Conservation (phyloP, 1,139 yeast species). For the Candida neerlandica region DNA sequence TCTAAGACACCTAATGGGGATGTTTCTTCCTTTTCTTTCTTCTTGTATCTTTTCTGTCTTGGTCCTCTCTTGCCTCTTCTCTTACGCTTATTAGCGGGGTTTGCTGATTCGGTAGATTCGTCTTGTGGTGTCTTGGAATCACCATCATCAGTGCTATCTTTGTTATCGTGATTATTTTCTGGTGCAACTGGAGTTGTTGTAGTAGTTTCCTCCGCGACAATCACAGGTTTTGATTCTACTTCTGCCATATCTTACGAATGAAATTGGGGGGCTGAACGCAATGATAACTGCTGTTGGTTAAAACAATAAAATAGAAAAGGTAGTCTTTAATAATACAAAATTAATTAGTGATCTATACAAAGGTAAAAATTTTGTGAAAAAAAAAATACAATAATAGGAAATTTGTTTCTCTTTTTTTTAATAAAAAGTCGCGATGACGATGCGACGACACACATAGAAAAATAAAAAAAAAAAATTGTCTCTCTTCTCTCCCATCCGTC, state of each 20-base stretch:
- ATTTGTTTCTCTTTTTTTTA: background rate
- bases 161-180: slow-evolving; percentile 1
- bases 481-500: background rate
- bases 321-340: slow-evolving; percentile 5
- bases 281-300: background rate
- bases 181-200: background rate
- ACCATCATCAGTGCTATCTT: slow-evolving; percentile 6
- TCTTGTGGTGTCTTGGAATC: slow-evolving; percentile 12
- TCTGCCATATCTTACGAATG: background rate
- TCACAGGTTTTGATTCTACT: slow-evolving; percentile 1
- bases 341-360: slow-evolving; percentile 3
- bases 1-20: slow-evolving; percentile 81
- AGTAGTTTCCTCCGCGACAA: background rate
- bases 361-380: background rate
- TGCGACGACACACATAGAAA: background rate
- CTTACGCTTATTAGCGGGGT: slow-evolving; percentile 4
- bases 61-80: slow-evolving; percentile 18
- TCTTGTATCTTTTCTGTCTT: slow-evolving; percentile 46
- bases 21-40: slow-evolving; percentile 70
- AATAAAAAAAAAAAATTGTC: slow-evolving; percentile 4
- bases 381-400: background rate
- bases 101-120: background rate
- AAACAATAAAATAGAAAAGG: background rate
- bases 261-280: too few species aligned
- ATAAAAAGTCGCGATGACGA: slow-evolving; percentile 2